Base-by-base conservation (phyloP, 768 basidiomycete species). In the Psilocybe azurescens region DNA sequence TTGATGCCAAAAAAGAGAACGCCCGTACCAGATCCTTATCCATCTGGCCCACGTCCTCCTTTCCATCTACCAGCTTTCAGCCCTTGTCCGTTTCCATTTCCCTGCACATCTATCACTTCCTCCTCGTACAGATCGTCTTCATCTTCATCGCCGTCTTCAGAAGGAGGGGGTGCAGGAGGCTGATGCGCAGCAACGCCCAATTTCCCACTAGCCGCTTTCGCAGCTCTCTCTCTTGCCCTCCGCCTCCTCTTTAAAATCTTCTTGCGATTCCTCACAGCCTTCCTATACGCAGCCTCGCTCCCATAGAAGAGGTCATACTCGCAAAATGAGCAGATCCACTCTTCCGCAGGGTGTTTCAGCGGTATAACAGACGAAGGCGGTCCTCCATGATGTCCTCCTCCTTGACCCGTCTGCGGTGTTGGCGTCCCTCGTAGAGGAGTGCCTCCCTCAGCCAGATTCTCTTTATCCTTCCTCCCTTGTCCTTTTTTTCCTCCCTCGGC, bases 321-420 rank as follows among this genome's bases (percentile, higher is more conserved):
- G 79, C 97, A 99, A 69, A 91, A 92, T 64, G 91, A 86, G 73
- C 97, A 99, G 61, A 98, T 89, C 90, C 93, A 97, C 73, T 98
- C 97, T 24, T 97, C 94, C 36, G 76, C 81, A 7, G 88, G 86
- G 61, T 86, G 82, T 24, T 81, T 82, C 56, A 88, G 74, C 62
- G 66, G 73, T 36, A 71, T 49, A 59, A 49, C 66, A 60, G 47
- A 30, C 11, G 56, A 14, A 28, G 24, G 13, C 36, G 46, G 48
- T 30, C 33, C 29, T 47, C 56, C 56, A 55, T 6, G 52, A 54
- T 5, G 53, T n/a, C 56, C 29, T 65, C 6, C 63, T 24, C 24
- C 24, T 24, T 24, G 24, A 24, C 24, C 24, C 24, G 2, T 24
- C 67, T 69, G 57, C 60, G 47, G 7, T 28, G 53, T 53, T 44